Base-by-base conservation (phyloP, 495 filamentous ascomycete genomes). In the Parmelia sp. region DNA sequence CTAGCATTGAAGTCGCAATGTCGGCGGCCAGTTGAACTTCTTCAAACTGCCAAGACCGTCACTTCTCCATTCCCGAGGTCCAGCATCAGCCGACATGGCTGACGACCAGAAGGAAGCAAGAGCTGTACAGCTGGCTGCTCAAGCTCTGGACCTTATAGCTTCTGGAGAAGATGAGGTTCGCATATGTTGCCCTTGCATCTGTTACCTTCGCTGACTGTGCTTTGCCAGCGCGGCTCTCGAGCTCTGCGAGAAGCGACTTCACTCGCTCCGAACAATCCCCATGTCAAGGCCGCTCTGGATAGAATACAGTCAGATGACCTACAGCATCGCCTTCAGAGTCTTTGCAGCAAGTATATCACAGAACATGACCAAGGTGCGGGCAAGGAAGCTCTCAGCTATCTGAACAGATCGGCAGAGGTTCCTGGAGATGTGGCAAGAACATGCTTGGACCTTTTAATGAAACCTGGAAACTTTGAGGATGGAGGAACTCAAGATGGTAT, bases 211-310 rank as follows among this genome's bases (percentile, higher is more conserved):
- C 65, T 69, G 61, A 68, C 60, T 44, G 53, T 25, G 25, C 60
- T 27, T 23, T 60, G 60, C 60, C 67, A 87, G 84, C 82, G 81
- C 56, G 84, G 82, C 33, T 79, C 81, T 44, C 78, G 83, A 60
- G 81, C 81, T 58, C 76, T 89, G 51, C 79, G 83, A 73, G 83
- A 88, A 76, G 86, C 86, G 29, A 77, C 82, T 61, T 80, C 80
- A n/a, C 75, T 89, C 56, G 82, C 82, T 21, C 82, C 85, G 29
- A 77, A 84, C 3, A 80, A 86, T 68, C 60, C 74, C 27, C 64
- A 78, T 63, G 79, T 88, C 61, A 80, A 80, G 74, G 75, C 73
- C 29, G 81, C 80, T 37, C 79, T 85, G 58, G 66, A 80, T 35
- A 78, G 78, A 63, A 76, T 86, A 57, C 70, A 73, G 53, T 66